Evolutionary conservation across 2,329 filamentous ascomycete species (phyloP).

Genomic region (Pleoardoris graminearum): DNA sequence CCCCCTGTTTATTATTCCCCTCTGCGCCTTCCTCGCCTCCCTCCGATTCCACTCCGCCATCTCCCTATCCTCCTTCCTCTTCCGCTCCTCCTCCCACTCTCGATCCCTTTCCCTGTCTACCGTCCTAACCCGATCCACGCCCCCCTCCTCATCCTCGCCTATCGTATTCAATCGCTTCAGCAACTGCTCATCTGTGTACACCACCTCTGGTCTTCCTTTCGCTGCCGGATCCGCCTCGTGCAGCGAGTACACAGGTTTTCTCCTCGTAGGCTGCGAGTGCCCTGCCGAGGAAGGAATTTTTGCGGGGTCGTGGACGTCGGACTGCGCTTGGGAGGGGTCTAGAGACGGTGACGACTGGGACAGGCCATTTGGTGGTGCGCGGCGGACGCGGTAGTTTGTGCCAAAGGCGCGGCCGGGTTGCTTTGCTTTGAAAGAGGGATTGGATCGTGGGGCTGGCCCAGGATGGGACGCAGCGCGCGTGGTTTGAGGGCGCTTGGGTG

Average conservation of each 20-base stretch:
- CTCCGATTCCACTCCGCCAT: conserved; percentile 6
- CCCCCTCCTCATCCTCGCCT: neutral
- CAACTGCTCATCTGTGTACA: conserved; percentile 3
- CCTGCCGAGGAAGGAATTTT: neutral
- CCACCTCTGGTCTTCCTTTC: neutral
- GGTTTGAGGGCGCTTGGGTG: neutral
- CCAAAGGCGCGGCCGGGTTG: conserved; percentile 2
- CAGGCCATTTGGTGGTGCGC: neutral
- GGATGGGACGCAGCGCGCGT: conserved; percentile 1
- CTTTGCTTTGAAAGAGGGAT: neutral
- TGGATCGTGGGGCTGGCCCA: neutral
- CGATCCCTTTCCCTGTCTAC: neutral
- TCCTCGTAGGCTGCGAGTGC: conserved; percentile 4
- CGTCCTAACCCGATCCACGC: conserved; percentile 2
- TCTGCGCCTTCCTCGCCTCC: conserved; percentile 7
- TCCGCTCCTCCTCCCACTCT: conserved; percentile 2
- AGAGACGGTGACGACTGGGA: neutral
- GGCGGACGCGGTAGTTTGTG: conserved; percentile 2
- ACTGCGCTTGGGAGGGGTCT: neutral
- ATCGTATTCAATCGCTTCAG: conserved; percentile 3
- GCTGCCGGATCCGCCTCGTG: conserved; percentile 3
- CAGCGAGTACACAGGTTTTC: conserved; percentile 2
- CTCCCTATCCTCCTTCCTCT: conserved; percentile 3
- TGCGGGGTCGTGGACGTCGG: conserved; percentile 1
- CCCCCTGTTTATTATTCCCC: neutral